Conservation (phyloP, 257 asterid genomes). For the Ajuga chamaepitys region DNA sequence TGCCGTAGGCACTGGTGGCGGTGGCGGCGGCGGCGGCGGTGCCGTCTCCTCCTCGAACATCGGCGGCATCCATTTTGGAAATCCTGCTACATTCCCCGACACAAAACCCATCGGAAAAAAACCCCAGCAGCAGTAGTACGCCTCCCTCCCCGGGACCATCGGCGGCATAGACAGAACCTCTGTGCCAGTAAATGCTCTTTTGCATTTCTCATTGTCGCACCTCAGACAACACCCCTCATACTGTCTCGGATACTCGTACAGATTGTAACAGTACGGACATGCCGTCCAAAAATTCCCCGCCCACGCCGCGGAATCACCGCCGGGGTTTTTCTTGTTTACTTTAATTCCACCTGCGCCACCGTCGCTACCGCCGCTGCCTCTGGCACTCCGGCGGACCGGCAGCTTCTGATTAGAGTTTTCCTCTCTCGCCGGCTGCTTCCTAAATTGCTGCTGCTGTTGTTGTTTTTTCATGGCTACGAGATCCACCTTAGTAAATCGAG, state of each 20-base stretch:
- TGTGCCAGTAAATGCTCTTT: slow-evolving; percentile 64
- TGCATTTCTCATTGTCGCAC: slow-evolving; percentile 67
- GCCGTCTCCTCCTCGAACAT: slow-evolving; percentile 29
- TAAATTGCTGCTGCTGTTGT: slow-evolving; percentile 25
- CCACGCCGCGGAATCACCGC: slow-evolving; percentile 1
- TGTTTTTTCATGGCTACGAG: slow-evolving; percentile 32
- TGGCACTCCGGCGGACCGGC: slow-evolving; percentile 60
- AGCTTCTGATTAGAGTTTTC: slow-evolving; percentile 34
- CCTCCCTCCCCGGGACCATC: slow-evolving; percentile 68
- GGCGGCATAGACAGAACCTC: slow-evolving; percentile 70
- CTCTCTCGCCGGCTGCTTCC: neutral
- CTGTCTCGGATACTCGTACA: slow-evolving; percentile 60
- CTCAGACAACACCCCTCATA: slow-evolving; percentile 73
- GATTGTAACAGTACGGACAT: slow-evolving; percentile 83
- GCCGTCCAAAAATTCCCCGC: slow-evolving; percentile 59
- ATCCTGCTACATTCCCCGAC: slow-evolving; percentile 30
- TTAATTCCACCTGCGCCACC: slow-evolving; percentile 9
- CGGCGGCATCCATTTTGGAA: slow-evolving; percentile 83
- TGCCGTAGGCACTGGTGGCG: neutral
- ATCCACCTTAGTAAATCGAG: slow-evolving; percentile 51
- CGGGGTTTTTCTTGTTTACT: slow-evolving; percentile 4
- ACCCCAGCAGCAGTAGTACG: slow-evolving; percentile 86
- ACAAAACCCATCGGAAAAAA: slow-evolving; percentile 79
- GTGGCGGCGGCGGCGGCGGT: neutral
- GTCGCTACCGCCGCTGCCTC: slow-evolving; percentile 14